Base-by-base conservation (phyloP, 2,329 filamentous ascomycete genomes). In the Sphaerulina vaccinii region DNA sequence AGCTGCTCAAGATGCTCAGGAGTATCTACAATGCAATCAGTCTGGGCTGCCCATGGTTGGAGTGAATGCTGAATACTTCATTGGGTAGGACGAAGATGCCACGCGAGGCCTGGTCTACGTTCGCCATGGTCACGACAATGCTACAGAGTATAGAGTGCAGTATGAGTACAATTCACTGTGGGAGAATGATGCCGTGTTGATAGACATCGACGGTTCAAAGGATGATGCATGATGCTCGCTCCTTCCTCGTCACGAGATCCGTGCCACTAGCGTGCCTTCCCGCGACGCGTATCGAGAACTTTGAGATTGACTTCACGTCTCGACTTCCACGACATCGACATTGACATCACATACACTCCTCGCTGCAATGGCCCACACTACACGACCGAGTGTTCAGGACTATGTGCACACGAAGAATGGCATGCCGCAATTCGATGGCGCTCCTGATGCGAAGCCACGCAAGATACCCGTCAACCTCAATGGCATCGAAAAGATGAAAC, bases 1-100 rank as follows among this genome's bases (percentile, higher is more conserved):
- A 65, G 9, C 68, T 64, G 23, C 63, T 63, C 47, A 78, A 68
- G 53, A 77, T 65, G 40, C 71, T 68, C 36, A 76, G 64, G 32
- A 78, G 70, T 32, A 78, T 65, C 68, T 72, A 45, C 11, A 10
- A 36, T 54, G 24, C 40, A 52, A 51, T 56, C 35, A 52, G 55
- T 43, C 33, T n/a, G n/a, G 40, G 41, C 33, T 37, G n/a, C n/a
- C n/a, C n/a, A n/a, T 45, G 19, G 41, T 19, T 13, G 45, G 29
- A 23, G 27, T 24, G 21, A 24, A 38, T n/a, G 13, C 35, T 27
- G 6, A 16, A 24, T 58, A 67, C 65, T 57, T 69, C 66, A 47
- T 69, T 69, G 39, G 66, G 66, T 5, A 69, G 57, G 10, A 50
- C 42, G 44, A 67, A 62, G 18, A 68, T 57, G 46, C 61, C 63